Conservation (phyloP, 805 yeast species). For the Candida montana region DNA sequence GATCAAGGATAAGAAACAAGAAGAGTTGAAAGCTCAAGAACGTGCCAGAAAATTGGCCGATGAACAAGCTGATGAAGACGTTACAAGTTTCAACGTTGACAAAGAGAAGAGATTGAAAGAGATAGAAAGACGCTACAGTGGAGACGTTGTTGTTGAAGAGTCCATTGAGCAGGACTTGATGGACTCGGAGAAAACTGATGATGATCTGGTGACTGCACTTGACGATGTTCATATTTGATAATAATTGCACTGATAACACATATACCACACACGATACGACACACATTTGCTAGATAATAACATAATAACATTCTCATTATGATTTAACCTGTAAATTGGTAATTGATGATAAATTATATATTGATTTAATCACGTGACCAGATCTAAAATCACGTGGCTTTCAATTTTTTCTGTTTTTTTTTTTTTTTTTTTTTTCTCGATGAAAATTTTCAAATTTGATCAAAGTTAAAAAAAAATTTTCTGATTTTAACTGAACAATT, state of each 20-base stretch:
- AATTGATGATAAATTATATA: too few relatives aligned
- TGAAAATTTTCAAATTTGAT: not conserved
- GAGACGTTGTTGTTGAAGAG: slow-evolving; percentile 3
- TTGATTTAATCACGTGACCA: too few relatives aligned
- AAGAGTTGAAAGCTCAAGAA: slow-evolving; percentile 8
- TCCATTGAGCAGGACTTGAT: slow-evolving; percentile 7
- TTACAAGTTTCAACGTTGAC: slow-evolving; percentile 15
- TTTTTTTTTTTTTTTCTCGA: too few relatives aligned
- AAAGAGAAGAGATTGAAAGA: slow-evolving; percentile 17
- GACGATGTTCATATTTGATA: slow-evolving; percentile 1
- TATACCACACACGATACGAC: too few relatives aligned
- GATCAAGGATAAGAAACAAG: slow-evolving; percentile 15
- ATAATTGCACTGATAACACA: too few relatives aligned
- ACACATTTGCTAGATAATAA: too few relatives aligned
- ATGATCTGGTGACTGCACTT: slow-evolving; percentile 2
- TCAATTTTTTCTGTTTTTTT: too few relatives aligned
- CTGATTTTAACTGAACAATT: too few relatives aligned
- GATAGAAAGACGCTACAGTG: slow-evolving; percentile 15
- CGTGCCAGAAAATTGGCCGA: slow-evolving; percentile 6
- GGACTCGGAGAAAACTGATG: slow-evolving; percentile 7
- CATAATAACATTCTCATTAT: too few relatives aligned
- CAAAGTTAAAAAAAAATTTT: not conserved
- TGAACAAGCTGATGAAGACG: slow-evolving; percentile 17
- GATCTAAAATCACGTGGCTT: too few relatives aligned
- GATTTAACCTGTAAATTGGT: too few relatives aligned